A percentile compares a stretch with the other conserved stretches of the same genome.
Conservation (phyloP, 1,284 basidiomycete species). For the Leccinum pachyderme region DNA sequence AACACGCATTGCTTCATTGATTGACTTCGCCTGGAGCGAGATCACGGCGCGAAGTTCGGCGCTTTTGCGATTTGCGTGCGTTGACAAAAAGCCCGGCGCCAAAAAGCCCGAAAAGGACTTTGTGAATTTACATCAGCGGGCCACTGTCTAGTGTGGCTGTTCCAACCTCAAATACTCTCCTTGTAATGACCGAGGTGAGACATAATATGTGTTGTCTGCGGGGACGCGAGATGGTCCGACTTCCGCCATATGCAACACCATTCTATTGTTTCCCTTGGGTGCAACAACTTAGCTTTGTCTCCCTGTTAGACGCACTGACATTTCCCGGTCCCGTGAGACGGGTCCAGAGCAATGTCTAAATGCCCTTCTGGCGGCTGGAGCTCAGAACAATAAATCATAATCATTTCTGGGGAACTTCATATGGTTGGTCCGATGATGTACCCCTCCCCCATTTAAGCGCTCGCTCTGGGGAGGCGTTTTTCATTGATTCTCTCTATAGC, state of each 20-base stretch:
- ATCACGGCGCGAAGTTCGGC: no score
- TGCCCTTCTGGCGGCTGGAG: background rate
- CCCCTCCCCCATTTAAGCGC: constrained; percentile 23
- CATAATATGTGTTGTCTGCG: constrained; percentile 22
- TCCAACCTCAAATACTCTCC: background rate
- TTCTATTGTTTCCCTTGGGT: constrained; percentile 26
- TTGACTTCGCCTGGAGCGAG: no score
- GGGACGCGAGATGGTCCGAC: constrained; percentile 8
- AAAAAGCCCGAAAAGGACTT: no score
- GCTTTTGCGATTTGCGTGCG: no score
- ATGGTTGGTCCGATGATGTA: constrained; percentile 9
- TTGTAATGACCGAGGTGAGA: constrained; percentile 36
- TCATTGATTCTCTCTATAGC: constrained; percentile 10
- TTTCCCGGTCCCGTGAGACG: constrained; percentile 11
- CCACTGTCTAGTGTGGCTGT: constrained; percentile 21
- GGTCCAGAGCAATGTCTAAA: constrained; percentile 5
- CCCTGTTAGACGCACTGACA: constrained; percentile 4
- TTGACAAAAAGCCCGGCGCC: no score
- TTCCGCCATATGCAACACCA: constrained; percentile 2
- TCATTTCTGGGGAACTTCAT: constrained; percentile 9
- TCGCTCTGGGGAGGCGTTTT: background rate
- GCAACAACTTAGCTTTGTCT: constrained; percentile 24
- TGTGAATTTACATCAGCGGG: no score
- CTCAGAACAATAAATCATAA: constrained; percentile 22
- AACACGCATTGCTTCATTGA: no score